Evolutionary conservation across 495 filamentous ascomycete species (phyloP).

Genomic region (Neurospora cerealis): DNA sequence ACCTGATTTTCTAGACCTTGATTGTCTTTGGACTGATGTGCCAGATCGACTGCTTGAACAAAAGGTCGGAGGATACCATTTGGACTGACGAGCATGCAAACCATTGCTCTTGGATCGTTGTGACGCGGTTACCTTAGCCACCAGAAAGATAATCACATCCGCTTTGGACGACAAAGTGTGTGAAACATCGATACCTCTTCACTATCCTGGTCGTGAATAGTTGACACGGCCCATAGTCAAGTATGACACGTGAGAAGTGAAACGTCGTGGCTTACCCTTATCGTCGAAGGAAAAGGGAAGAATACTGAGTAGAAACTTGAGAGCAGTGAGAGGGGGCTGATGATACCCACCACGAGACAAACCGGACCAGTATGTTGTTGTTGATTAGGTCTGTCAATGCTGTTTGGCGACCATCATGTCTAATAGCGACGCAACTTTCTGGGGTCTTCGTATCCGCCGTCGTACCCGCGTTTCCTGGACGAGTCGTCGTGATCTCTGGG

Average conservation of each 20-base stretch:
- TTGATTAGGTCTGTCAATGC: slow-evolving; percentile 17
- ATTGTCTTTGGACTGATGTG: neutral
- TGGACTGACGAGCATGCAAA: neutral
- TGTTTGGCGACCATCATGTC: slow-evolving; percentile 4
- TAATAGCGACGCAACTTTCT: slow-evolving; percentile 72
- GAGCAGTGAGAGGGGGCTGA: slow-evolving; percentile 20
- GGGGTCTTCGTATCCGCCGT: slow-evolving; percentile 67
- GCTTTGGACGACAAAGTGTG: neutral
- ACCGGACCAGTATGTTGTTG: slow-evolving; percentile 8
- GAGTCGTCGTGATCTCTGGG: slow-evolving; percentile 45
- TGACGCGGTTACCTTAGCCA: neutral
- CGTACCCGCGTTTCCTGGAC: slow-evolving; percentile 48
- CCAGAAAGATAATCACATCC: neutral
- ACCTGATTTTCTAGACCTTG: neutral
- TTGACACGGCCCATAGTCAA: slow-evolving; percentile 3
- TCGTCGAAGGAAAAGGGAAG: slow-evolving; percentile 38
- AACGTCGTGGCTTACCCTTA: slow-evolving; percentile 50
- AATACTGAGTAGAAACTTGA: slow-evolving; percentile 19
- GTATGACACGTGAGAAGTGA: slow-evolving; percentile 12
- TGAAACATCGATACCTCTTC: slow-evolving; percentile 1
- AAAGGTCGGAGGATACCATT: neutral
- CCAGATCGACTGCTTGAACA: neutral
- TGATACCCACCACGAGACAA: slow-evolving; percentile 36
- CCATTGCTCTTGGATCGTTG: neutral
- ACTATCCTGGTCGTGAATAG: slow-evolving; percentile 1